A percentile compares a stretch with the other conserved stretches of the same genome.
Conservation (phyloP, 1,139 yeast genomes). For the Candida frijolesensis region DNA sequence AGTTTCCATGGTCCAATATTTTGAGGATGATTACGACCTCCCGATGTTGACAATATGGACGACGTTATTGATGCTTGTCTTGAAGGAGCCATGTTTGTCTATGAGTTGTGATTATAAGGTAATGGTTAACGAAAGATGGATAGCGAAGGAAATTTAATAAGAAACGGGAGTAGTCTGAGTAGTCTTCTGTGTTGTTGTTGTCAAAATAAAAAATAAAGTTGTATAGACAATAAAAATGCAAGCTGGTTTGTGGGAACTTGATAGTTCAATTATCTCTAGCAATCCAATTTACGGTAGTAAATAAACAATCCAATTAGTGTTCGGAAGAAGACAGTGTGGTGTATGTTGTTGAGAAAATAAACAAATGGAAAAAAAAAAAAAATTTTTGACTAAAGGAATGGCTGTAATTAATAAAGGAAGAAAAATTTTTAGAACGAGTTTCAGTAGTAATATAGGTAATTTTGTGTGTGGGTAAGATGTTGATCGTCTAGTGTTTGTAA, state of each 20-base stretch:
- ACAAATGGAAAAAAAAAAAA: neutral
- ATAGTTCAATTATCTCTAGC: too few relatives aligned
- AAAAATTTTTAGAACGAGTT: neutral
- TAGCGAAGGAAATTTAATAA: slow-evolving; percentile 2
- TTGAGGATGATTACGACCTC: slow-evolving; percentile 42
- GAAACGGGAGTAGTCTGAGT: neutral
- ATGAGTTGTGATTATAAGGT: neutral
- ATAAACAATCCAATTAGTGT: too few relatives aligned
- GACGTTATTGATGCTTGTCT: slow-evolving; percentile 45
- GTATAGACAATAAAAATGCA: too few relatives aligned
- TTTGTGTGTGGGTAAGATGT: neutral
- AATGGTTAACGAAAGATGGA: neutral
- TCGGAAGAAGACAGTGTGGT: too few relatives aligned
- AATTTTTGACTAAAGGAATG: neutral
- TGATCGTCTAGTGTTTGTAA: neutral
- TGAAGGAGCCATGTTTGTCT: slow-evolving; percentile 33
- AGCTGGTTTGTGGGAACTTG: too few relatives aligned
- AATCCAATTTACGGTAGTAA: too few relatives aligned
- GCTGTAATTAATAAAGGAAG: neutral
- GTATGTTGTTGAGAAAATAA: too few relatives aligned
- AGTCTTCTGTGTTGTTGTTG: neutral
- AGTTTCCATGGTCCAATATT: slow-evolving; percentile 78
- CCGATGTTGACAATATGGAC: slow-evolving; percentile 30
- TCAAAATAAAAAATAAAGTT: too few relatives aligned
- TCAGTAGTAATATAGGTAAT: neutral